Evolutionary conservation across 164 flowering plant genomes (phyloP), one percentile per base, ranked within the genome.

Genomic region (Macadamia tetraphylla): DNA sequence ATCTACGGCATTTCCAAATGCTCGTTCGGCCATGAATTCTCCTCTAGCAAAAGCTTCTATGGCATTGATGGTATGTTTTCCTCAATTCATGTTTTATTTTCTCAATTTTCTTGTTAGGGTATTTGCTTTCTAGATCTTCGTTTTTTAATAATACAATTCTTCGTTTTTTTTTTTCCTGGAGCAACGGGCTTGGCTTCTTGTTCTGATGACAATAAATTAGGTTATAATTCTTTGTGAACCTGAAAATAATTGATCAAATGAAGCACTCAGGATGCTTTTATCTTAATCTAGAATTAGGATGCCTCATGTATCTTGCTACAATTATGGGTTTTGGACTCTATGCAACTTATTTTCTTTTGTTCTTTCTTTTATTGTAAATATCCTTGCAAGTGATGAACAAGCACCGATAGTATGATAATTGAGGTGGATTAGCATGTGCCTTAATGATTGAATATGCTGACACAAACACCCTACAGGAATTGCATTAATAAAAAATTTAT

Each of bases 11-110:
- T 94, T 94, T 75, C 98, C 96, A 0, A 91, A 91, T 83, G 87
- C 95, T 65, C 95, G 97, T 56, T 62, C 89, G 3, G 95, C 97
- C 46, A 85, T 94, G 95, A 83, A 77, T 70, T 91, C 98, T 11
- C 92, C 97, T 0, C 83, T 94, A 13, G 97, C 97, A 9, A 88
- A 87, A 75, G 67, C 89, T 11, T 94, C 23, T 91, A 71, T 75
- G 95, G 83, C 23, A 82, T 94, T 73, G 97, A 91, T 77, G 97
- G 98, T 91, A 71, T 66, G 72, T 32, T 44, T 68, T 29, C 15
- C 58, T 29, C 23, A 23, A 23, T 58, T 29, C 30, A 29, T 11
- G 1, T 58, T 52, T 14, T 35, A 35, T 52, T 13, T 53, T 53
- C 14, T 53, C 15, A 17, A 11, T 46, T 11, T 46, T 11, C 13